These are phyloP conservation scores for Curvularia lunata DNA, from an alignment of 2,329 filamentous ascomycete genomes.

Conservation along the genomic window DNA sequence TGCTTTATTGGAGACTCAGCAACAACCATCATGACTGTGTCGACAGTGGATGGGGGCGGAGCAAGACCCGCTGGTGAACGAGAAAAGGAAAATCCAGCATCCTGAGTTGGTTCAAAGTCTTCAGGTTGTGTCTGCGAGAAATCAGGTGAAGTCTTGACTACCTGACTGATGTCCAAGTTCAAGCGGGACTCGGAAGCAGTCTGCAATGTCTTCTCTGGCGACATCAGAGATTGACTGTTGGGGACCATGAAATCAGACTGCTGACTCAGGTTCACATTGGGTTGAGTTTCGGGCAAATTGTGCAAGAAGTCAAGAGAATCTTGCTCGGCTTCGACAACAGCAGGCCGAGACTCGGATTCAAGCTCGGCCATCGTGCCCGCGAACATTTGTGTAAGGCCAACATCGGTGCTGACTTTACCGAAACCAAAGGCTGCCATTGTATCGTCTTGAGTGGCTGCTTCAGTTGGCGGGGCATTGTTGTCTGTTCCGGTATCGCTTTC, in stretches of 20 bases:
- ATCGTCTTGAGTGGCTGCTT: slow-evolving; percentile 37
- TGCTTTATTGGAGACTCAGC: slow-evolving; percentile 71
- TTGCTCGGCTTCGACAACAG: slow-evolving; percentile 47
- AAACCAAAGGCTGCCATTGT: slow-evolving; percentile 51
- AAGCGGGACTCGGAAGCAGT: slow-evolving; percentile 30
- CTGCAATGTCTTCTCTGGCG: slow-evolving; percentile 36
- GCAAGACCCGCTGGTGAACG: slow-evolving; percentile 69
- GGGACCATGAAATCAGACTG: slow-evolving; percentile 64
- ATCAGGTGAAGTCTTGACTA: slow-evolving; percentile 38
- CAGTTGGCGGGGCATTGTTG: slow-evolving; percentile 26
- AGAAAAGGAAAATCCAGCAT: slow-evolving; percentile 74
- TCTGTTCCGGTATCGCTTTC: slow-evolving; percentile 37
- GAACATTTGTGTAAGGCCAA: slow-evolving; percentile 89
- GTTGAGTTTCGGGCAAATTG: slow-evolving; percentile 63
- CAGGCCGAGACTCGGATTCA: slow-evolving; percentile 49
- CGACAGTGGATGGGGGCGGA: slow-evolving; percentile 71
- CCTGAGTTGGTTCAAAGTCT: slow-evolving; percentile 79
- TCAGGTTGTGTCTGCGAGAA: slow-evolving; percentile 66
- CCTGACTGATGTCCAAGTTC: slow-evolving; percentile 46
- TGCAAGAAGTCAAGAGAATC: slow-evolving; percentile 60
- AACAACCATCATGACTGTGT: slow-evolving; percentile 66
- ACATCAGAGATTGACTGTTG: slow-evolving; percentile 59
- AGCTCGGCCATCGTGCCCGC: slow-evolving; percentile 82
- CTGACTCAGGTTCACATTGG: slow-evolving; percentile 62
- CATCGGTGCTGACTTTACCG: slow-evolving; percentile 46